Evolutionary conservation across 2,329 filamentous ascomycete genomes (phyloP).

Genomic region (Diaporthe sp.): DNA sequence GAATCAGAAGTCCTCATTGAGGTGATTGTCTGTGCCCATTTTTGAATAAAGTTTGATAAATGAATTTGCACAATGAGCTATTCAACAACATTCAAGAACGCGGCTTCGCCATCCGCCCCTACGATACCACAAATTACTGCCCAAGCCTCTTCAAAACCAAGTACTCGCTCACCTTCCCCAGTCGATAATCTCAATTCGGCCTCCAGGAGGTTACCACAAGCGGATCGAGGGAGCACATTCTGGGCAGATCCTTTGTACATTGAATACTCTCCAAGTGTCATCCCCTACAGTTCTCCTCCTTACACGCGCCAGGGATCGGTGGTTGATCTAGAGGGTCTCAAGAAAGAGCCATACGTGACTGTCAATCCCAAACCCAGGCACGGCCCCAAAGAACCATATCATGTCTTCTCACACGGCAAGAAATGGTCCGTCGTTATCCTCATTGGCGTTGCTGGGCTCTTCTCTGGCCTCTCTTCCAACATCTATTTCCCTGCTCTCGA

Average conservation of each 20-base stretch:
- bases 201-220: background rate
- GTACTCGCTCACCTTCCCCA: background rate
- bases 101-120: too few relatives aligned
- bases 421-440: constrained; percentile 64
- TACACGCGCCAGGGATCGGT: constrained; percentile 1
- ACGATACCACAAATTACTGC: background rate
- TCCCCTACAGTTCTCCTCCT: background rate
- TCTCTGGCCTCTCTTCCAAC: constrained; percentile 66
- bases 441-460: constrained; percentile 64
- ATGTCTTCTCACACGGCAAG: constrained; percentile 53
- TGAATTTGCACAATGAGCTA: background rate
- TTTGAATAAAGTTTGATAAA: background rate
- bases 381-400: constrained; percentile 45
- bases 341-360: background rate
- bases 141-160: background rate
- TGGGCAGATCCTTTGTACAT: background rate
- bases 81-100: background rate
- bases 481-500: constrained; percentile 65
- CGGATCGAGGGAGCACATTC: background rate
- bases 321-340: background rate
- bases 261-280: background rate
- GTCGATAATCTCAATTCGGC: background rate
- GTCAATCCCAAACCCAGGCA: background rate
- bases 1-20: background rate
- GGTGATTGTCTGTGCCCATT: background rate